Evolutionary conservation across 352 stramenopile species (phyloP), one percentile per base, ranked within the genome.

Genomic region (Peronospora destructor): DNA sequence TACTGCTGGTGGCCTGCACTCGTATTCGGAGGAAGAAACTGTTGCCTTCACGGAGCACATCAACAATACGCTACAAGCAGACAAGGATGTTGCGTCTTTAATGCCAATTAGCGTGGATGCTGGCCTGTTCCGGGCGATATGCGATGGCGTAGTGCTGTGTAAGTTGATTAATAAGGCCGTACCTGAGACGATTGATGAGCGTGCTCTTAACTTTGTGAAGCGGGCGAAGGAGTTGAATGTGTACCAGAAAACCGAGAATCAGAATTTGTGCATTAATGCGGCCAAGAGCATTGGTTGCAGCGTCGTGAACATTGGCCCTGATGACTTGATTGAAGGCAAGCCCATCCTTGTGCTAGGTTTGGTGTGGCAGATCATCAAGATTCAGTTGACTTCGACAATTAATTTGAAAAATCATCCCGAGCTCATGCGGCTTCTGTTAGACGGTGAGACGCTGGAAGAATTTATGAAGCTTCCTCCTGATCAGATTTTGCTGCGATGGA

Each of bases 341-440:
- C 84, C 84, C 0, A 95, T 96, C 33, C 63, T 97, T 3, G 85
- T 97, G 46, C 77, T 97, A 10, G 90, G 88, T 6, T 59, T 97
- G 21, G 77, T 96, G 12, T 97, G 90, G 90, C 90, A 97, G 55
- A 95, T 97, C 54, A 95, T 97, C 66, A 93, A 94, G 68, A 94
- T 96, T 40, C 87, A 97, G 53, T 61, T 97, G 42, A 94, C 91
- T 19, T 87, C 79, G 34, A 89, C 76, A 28, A 96, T 97, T 59
- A 93, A 93, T 59, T 59, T 97, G 45, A 96, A 95, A 65, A 92
- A 95, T 52, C 84, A 92, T 61, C 90, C 90, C 0, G 88, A 97
- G 59, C 63, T 97, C 0, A 85, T 96, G 59, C 76, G 81, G 1
- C 66, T 95, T 50, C 49, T 95, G 21, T 44, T 91, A 1, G 83